Evolutionary conservation across 768 basidiomycete genomes (phyloP).

Genomic region (Tephrocybe sp.): DNA sequence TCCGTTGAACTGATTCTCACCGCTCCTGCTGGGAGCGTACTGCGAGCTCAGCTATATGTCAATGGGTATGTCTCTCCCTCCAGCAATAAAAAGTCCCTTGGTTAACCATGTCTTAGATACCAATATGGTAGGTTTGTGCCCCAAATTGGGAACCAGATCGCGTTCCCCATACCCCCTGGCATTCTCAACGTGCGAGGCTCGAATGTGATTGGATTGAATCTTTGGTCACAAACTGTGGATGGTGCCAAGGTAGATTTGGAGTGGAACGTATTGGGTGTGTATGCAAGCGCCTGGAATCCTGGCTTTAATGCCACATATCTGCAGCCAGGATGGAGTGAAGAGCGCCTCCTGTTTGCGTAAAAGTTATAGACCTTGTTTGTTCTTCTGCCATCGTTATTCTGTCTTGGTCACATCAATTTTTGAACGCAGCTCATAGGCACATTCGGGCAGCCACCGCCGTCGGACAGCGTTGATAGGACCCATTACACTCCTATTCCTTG

Average conservation of each 20-base stretch:
- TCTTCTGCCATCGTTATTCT: neutral
- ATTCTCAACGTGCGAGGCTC: constrained; percentile 6
- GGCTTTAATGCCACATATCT: constrained; percentile 8
- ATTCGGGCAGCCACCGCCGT: too few relatives aligned
- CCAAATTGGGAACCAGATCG: constrained; percentile 7
- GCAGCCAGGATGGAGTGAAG: constrained; percentile 2
- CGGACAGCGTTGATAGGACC: too few relatives aligned
- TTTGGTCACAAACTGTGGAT: constrained; percentile 3
- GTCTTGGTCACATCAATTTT: too few relatives aligned
- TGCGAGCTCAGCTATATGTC: constrained; percentile 9
- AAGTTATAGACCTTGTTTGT: neutral
- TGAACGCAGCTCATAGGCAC: too few relatives aligned
- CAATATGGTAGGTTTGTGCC: constrained; percentile 11
- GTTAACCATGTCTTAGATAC: neutral
- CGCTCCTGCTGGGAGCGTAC: constrained; percentile 1
- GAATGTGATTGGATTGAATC: constrained; percentile 2
- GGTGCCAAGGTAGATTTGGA: constrained; percentile 5
- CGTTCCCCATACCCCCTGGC: constrained; percentile 6
- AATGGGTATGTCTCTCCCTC: constrained; percentile 5
- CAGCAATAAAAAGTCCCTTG: neutral
- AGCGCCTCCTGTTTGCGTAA: constrained; percentile 1
- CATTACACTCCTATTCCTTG: too few relatives aligned
- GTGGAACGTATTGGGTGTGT: constrained; percentile 8
- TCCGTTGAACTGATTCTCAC: constrained; percentile 1
- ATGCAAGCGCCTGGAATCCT: constrained; percentile 7